A percentile compares a stretch with the other conserved stretches of the same genome.
These are phyloP conservation scores for Proteromonas lacertae DNA, from an alignment of 352 stramenopile species.

Conservation along the genomic window DNA sequence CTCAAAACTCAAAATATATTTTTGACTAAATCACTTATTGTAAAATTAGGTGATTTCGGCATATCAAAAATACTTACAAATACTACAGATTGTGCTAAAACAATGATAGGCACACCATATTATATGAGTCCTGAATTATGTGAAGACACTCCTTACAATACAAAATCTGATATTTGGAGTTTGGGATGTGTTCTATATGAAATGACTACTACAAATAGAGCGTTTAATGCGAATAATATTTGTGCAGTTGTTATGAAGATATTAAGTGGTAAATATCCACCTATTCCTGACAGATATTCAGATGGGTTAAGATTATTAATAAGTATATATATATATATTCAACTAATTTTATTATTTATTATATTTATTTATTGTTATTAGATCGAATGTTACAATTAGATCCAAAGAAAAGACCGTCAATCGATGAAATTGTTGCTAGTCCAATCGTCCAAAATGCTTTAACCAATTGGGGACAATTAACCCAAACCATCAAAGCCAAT, in stretches of 20 bases:
- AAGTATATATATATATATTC: too few relatives aligned
- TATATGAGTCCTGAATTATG: slow-evolving; percentile 65
- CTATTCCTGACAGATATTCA: slow-evolving; percentile 13
- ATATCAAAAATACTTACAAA: slow-evolving; percentile 27
- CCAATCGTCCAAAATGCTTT: too few relatives aligned
- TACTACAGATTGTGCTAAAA: slow-evolving; percentile 18
- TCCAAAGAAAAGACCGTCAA: background rate
- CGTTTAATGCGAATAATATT: slow-evolving; percentile 31
- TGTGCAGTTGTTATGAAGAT: slow-evolving; percentile 14
- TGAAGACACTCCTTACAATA: slow-evolving; percentile 48
- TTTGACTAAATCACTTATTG: slow-evolving; percentile 15
- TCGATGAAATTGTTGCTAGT: background rate
- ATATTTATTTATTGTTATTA: background rate
- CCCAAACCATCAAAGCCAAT: too few relatives aligned
- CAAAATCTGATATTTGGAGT: slow-evolving; percentile 66
- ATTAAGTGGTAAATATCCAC: slow-evolving; percentile 14
- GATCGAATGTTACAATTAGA: slow-evolving; percentile 1
- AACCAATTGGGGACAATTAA: too few relatives aligned
- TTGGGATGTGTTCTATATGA: slow-evolving; percentile 65
- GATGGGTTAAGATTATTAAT: slow-evolving; percentile 14
- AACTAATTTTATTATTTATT: background rate
- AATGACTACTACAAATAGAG: slow-evolving; percentile 35
- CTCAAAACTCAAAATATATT: slow-evolving; percentile 57
- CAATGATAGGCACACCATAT: slow-evolving; percentile 16
- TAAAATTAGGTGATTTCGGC: slow-evolving; percentile 44